phyloP scores from a whole-genome alignment of 2,329 filamentous ascomycete species.

The Fusarium sp. region DNA sequence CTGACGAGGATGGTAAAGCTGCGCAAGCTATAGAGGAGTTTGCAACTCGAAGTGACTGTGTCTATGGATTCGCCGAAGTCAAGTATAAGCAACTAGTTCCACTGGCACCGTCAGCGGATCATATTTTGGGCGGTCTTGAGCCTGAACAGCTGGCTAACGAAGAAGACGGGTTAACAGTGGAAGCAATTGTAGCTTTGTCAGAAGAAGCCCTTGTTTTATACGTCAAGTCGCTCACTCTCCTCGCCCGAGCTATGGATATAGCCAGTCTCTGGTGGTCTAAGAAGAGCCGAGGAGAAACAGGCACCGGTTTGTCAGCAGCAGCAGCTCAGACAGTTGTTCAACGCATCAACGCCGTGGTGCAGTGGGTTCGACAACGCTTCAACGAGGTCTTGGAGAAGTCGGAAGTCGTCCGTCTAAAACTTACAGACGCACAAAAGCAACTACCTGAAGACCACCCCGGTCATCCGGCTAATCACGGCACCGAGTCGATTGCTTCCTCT shows the following conservation, averaged over 20 bases:
- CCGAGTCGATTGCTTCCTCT: conserved; percentile 66
- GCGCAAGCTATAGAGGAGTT: conserved; percentile 90
- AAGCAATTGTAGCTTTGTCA: conserved; percentile 86
- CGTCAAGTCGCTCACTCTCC: conserved; percentile 89
- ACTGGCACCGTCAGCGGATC: conserved; percentile 80
- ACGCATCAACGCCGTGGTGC: conserved; percentile 91
- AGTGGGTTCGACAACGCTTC: conserved; percentile 94
- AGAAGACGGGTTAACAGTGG: conserved; percentile 83
- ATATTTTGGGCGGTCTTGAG: conserved; percentile 73
- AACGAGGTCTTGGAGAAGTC: conserved; percentile 98
- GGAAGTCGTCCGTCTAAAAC: conserved; percentile 88
- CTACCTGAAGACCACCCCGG: conserved; percentile 86
- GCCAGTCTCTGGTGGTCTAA: conserved; percentile 91
- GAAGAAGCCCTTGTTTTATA: conserved; percentile 97
- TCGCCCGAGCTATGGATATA: conserved; percentile 96
- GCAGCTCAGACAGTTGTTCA: conserved; percentile 65
- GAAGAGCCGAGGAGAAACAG: conserved; percentile 74
- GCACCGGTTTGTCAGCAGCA: conserved; percentile 53
- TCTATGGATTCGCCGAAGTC: conserved; percentile 97
- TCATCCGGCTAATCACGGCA: conserved; percentile 81
- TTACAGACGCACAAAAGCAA: conserved; percentile 85
- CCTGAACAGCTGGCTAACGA: conserved; percentile 64
- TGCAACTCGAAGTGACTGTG: conserved; percentile 92
- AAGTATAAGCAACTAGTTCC: conserved; percentile 98
- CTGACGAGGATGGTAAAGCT: conserved; percentile 82